Evolutionary conservation across 169 alveolate species (phyloP), one percentile per base, ranked within the genome.

Genomic region (Eimeria falciformis): DNA sequence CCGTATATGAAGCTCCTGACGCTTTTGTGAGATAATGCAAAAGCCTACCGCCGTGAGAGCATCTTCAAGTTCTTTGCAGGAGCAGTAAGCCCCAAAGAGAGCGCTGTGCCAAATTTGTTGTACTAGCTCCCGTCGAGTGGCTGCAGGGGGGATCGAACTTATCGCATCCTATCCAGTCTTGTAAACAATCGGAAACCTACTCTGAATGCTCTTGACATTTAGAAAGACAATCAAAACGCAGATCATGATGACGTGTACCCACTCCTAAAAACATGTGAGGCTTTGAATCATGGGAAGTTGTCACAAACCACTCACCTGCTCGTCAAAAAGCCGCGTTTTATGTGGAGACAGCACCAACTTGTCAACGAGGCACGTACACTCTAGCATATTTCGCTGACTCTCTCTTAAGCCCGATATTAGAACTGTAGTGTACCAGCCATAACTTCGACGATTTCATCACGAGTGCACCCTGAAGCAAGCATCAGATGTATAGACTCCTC

Each of bases 321-420:
- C 73, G 73, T 62, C 73, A 62, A 62, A 62, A 0, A 62, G 25
- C 73, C n/a, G 73, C 6, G 73, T 62, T 29, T n/a, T 12, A 29
- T 62, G 73, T 0, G 73, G 73, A n/a, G 73, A 62, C 11, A 62
- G 73, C 17, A 62, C 73, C 73, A 62, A n/a, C 73, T 62, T 62
- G 29, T 62, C 73, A n/a, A 62, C 73, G 37, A 62, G 73, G 73
- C 73, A 62, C 12, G 73, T 62, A 29, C 73, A 62, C 29, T 62
- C 73, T 62, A n/a, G n/a, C n/a, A 0, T 14, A 14, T 18, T 62
- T 7, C 62, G 33, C 2, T 14, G 6, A 18, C 12, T 18, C 17
- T 14, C 6, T 2, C n/a, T 1, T 14, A 14, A 14, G 2, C n/a
- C 25, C 0, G n/a, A 14, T 14, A 62, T 14, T 62, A 18, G n/a